Conservation (phyloP, 176 grass and related monocot genomes). For the Oryza australiensis region DNA sequence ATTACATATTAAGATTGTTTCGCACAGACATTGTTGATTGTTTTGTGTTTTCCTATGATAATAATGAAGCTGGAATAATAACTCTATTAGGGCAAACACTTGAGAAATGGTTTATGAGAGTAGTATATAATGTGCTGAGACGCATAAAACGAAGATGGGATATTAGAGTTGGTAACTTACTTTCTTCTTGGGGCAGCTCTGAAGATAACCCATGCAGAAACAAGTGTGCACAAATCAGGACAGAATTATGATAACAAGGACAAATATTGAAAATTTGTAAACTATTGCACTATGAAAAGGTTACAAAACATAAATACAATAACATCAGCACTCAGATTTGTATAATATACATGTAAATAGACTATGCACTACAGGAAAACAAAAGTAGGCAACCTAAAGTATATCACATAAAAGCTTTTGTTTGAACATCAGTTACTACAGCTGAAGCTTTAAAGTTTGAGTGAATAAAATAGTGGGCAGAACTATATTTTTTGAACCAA, state of each 20-base stretch:
- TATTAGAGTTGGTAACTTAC: conserved; percentile 57
- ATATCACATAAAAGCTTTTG: not conserved
- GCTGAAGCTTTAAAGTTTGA: conserved; percentile 24
- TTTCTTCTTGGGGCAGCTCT: conserved; percentile 97
- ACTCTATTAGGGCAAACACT: not conserved
- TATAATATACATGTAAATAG: not conserved
- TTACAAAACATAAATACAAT: conserved; percentile 22
- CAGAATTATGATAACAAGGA: conserved; percentile 24
- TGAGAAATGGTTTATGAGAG: not conserved
- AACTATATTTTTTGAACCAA: not conserved
- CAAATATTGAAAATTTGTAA: not conserved
- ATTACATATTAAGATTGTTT: not conserved
- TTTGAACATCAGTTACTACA: not conserved
- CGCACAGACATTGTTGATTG: not conserved
- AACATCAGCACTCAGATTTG: not conserved
- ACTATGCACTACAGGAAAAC: not conserved
- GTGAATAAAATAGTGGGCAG: not conserved
- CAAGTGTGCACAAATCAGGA: conserved; percentile 43
- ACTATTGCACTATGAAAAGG: not conserved
- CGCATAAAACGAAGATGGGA: conserved; percentile 14
- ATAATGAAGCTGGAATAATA: not conserved
- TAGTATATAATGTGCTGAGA: not conserved
- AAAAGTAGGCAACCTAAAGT: not conserved
- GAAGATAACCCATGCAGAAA: conserved; percentile 45
- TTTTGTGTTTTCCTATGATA: not conserved